Evolutionary conservation across 768 basidiomycete genomes (phyloP), one percentile per base, ranked within the genome.

Genomic region (Russula sp.): DNA sequence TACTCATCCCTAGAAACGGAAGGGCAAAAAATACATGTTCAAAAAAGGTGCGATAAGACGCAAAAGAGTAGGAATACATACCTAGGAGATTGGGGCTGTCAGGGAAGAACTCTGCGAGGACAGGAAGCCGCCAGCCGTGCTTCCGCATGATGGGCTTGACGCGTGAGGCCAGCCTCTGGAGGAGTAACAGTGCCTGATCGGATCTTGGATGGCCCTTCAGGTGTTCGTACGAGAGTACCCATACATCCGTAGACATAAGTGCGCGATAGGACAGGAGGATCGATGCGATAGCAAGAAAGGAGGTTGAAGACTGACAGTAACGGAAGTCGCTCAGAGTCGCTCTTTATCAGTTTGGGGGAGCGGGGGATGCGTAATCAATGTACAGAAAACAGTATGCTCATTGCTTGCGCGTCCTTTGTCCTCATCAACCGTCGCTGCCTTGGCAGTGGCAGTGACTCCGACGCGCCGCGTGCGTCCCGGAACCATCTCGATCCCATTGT

Each of bases 101-200:
- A 5, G 93, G 93, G 68, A 89, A 92, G 79, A 95, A 94, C 73
- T 96, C 91, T n/a, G 85, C 77, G n/a, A 92, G 82, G 1, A 84
- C 79, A 32, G 89, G 88, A 32, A 93, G 77, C 32, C 81, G 78
- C 94, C 94, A 98, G 5, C 75, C 75, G 68, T 87, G 87, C 67
- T 87, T 91, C 61, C 86, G 79, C 94, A 97, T 97, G 67, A 98
- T 93, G 7, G 95, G 95, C 73, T 94, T 95, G 55, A 96, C 92
- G 54, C 91, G 79, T 1, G 86, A 85, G 0, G 88, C 86, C 35
- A 91, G 79, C 65, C 80, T 80, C 68, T 88, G 82, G 42, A 94
- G 79, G 71, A 89, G 77, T 16, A 77, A 72, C 48, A 91, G 77
- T 18, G 92, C 91, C 44, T 82, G 79, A 65, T 88, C 82, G 49